Evolutionary conservation across 306 rosid species (phyloP), one percentile per base, ranked within the genome.

Genomic region (Trichosanthes truncata): DNA sequence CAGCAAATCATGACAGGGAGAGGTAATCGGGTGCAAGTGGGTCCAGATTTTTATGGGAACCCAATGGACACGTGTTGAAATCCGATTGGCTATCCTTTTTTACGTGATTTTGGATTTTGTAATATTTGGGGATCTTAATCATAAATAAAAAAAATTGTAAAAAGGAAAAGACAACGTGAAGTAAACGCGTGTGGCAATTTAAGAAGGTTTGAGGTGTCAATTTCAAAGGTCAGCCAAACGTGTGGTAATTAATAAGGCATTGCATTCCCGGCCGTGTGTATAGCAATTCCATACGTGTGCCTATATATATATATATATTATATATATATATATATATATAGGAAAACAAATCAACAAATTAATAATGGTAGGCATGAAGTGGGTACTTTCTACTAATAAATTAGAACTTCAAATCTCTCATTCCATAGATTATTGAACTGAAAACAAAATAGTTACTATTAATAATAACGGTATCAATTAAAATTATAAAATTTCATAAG

Each of bases 1-100:
- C 77, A 71, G 77, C 77, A 71, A 23, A 71, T 45, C 77, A 46
- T 45, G 77, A 71, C 13, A 71, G 6, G 21, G 77, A 71, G 57
- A 25, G 38, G 29, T 11, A 43, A 71, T 71, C 76, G 20, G 49
- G 29, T 43, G 26, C 76, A 10, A 43, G 53, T 21, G 11, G 55
- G 6, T 1, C 52, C 52, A 68, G 6, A 9, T 3, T 9, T 68
- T 40, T 1, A 1, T 4, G 75, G 74, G 15, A 4, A 20, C 51
- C 17, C 29, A 68, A 20, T 18, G 2, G 55, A 71, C 76, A 71
- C 76, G 36, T 71, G 76, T 71, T 13, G 3, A 23, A 41, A 41
- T 0, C 5, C 4, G 0, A 43, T 43, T 71, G 1, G 20, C 56
- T 12, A 4, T 8, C 1, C 2, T 20, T 38, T 35, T 62, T 61